phyloP scores from a whole-genome alignment of 768 basidiomycete species.

The Tulasnella sp. region DNA sequence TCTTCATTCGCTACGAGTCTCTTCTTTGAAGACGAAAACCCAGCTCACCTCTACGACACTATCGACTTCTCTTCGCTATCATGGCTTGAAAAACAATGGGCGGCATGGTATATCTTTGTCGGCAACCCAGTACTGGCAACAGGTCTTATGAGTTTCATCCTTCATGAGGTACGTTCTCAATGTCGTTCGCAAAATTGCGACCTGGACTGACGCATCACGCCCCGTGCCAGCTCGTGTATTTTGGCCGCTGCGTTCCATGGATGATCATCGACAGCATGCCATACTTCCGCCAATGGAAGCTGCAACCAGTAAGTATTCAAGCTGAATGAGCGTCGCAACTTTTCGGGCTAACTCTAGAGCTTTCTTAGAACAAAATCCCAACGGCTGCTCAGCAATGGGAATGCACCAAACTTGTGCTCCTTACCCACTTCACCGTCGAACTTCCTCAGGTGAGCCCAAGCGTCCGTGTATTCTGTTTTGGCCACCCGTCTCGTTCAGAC shows the following conservation, averaged over 20 bases:
- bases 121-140: constrained; percentile 91
- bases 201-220: background rate
- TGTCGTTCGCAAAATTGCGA: background rate
- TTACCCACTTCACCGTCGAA: constrained; percentile 95
- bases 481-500: background rate
- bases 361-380: constrained; percentile 57
- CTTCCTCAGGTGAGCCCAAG: constrained; percentile 65
- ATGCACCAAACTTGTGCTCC: constrained; percentile 89
- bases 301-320: constrained; percentile 59
- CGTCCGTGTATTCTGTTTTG: background rate
- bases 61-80: constrained; percentile 28
- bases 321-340: too few relatives aligned
- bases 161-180: constrained; percentile 75
- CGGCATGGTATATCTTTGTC: constrained; percentile 76
- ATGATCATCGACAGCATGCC: constrained; percentile 92
- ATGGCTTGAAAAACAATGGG: constrained; percentile 70
- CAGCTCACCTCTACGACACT: constrained; percentile 25
- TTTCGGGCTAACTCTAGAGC: too few relatives aligned
- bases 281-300: constrained; percentile 90
- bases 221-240: constrained; percentile 75
- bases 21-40: constrained; percentile 19
- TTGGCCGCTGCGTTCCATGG: constrained; percentile 92
- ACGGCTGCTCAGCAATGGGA: constrained; percentile 84
- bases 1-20: constrained; percentile 9
- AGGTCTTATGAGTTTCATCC: constrained; percentile 82